phyloP scores from a whole-genome alignment of 257 asterid genomes.

The Coffea eugenioides region DNA sequence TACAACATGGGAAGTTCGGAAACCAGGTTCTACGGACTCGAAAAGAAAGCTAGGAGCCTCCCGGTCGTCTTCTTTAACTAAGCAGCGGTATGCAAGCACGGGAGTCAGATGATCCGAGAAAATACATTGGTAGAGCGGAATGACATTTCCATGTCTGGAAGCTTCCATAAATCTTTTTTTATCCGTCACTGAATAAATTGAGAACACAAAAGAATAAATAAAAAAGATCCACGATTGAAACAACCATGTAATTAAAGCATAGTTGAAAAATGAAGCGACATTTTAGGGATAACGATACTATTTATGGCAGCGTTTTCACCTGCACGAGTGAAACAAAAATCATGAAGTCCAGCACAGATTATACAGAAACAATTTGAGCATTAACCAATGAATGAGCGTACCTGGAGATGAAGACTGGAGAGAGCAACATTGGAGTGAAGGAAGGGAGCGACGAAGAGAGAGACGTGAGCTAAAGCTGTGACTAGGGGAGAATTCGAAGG shows the following conservation, averaged over 20 bases:
- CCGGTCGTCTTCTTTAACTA: slow-evolving; percentile 85
- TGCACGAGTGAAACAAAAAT: background rate
- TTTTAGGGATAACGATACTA: no score
- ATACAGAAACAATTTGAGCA: background rate
- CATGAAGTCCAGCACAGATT: no score
- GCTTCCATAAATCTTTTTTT: slow-evolving; percentile 63
- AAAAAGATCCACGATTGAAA: background rate
- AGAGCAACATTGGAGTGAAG: slow-evolving; percentile 39
- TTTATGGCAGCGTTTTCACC: background rate
- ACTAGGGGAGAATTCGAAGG: slow-evolving; percentile 21
- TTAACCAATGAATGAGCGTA: slow-evolving; percentile 13
- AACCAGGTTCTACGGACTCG: slow-evolving; percentile 87
- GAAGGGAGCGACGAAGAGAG: slow-evolving; percentile 24
- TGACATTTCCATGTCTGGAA: slow-evolving; percentile 54
- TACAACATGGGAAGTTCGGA: slow-evolving; percentile 59
- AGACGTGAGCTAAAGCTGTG: slow-evolving; percentile 21
- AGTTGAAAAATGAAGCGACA: background rate
- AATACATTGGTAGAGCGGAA: slow-evolving; percentile 67
- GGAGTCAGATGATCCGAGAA: slow-evolving; percentile 95
- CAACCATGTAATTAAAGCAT: background rate
- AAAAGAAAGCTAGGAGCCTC: slow-evolving; percentile 90
- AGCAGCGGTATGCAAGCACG: slow-evolving; percentile 88
- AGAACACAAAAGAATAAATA: background rate
- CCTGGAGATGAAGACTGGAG: slow-evolving; percentile 40
- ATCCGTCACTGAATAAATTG: slow-evolving; percentile 43